phyloP scores from a whole-genome alignment of 2,329 filamentous ascomycete species.

The Pseudogymnoascus sp. region DNA sequence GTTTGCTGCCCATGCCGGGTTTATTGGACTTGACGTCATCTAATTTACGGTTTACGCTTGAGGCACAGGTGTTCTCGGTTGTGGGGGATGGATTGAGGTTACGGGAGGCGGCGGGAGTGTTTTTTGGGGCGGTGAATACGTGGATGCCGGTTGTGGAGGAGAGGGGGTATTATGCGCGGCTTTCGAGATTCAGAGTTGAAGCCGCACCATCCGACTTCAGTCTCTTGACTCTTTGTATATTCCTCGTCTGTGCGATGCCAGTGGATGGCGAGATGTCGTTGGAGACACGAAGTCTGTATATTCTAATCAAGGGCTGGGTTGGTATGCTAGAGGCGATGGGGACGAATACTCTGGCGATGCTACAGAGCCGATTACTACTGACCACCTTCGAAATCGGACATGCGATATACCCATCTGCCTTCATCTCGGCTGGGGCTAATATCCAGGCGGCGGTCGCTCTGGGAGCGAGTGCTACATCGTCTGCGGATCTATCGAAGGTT shows the following conservation, averaged over 20 bases:
- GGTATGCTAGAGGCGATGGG: not conserved
- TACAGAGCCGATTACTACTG: not conserved
- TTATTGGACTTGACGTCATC: not conserved
- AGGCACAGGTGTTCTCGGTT: not conserved
- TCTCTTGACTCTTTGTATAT: not conserved
- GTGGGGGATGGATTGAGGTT: not conserved
- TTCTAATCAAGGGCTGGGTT: not conserved
- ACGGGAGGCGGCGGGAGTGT: not conserved
- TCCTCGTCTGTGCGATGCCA: not conserved
- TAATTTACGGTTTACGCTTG: not conserved
- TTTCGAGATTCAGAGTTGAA: not conserved
- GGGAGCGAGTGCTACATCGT: not conserved
- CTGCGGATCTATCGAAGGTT: not conserved
- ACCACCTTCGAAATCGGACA: not conserved
- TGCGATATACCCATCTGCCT: not conserved
- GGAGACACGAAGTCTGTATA: not conserved
- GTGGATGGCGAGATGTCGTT: not conserved
- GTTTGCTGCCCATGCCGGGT: not conserved
- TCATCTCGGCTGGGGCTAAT: not conserved
- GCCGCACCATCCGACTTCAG: not conserved
- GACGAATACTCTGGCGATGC: not conserved
- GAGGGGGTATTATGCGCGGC: not conserved
- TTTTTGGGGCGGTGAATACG: not conserved
- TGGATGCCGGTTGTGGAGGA: not conserved
- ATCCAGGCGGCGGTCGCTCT: not conserved